Conservation (phyloP, 768 basidiomycete genomes). For the Pisolithus microcarpus region DNA sequence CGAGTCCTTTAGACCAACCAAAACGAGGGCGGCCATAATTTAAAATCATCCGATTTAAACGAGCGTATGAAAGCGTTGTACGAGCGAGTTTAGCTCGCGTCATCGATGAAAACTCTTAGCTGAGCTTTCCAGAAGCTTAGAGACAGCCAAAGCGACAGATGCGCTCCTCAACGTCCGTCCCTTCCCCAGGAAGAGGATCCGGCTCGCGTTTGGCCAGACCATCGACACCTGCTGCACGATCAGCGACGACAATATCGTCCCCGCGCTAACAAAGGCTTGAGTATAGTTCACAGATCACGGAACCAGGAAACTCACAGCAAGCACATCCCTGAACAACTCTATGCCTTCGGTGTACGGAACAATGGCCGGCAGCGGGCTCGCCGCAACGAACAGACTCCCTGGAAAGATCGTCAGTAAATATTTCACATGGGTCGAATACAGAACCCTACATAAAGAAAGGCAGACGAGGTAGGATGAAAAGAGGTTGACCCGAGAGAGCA, state of each 20-base stretch:
- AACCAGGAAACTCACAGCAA: constrained; percentile 6
- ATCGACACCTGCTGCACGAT: background rate
- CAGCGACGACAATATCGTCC: background rate
- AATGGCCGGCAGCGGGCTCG: constrained; percentile 5
- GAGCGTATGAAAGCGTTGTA: background rate
- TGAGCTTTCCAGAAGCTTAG: constrained; percentile 1
- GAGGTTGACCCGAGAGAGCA: constrained; percentile 1
- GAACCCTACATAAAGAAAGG: constrained; percentile 6
- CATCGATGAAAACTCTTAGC: background rate
- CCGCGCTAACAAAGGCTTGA: constrained; percentile 3
- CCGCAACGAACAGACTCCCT: constrained; percentile 5
- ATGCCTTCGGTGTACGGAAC: constrained; percentile 6
- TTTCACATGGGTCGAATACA: background rate
- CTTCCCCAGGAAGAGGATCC: constrained; percentile 2
- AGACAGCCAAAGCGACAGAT: constrained; percentile 11
- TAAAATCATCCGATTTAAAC: background rate
- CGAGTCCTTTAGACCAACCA: no score
- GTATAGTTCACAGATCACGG: background rate
- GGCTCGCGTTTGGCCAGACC: constrained; percentile 1
- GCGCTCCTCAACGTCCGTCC: constrained; percentile 2
- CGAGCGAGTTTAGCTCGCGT: background rate
- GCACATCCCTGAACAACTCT: constrained; percentile 4
- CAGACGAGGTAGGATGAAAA: constrained; percentile 1
- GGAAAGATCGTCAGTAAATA: background rate
- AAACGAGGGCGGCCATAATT: background rate